Base-by-base conservation (phyloP, 208 protist species). In the Lotmaria passim region DNA sequence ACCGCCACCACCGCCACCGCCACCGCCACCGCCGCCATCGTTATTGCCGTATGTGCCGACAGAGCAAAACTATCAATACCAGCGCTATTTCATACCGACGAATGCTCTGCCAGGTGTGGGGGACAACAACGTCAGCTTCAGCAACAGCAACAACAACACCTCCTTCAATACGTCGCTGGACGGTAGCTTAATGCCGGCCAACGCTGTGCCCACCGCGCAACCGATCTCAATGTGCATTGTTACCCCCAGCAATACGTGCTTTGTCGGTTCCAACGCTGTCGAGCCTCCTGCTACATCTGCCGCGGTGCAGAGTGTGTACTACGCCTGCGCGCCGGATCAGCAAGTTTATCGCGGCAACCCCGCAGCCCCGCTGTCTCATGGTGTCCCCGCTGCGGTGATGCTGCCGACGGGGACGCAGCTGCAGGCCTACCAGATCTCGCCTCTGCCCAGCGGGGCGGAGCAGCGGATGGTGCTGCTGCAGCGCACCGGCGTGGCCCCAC, bases 381-480 rank as follows among this genome's bases (percentile, higher is more conserved):
- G n/a, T n/a, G n/a, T n/a, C n/a, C n/a, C n/a, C 30, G 7, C 10
- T 38, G 30, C 23, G 23, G 47, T 52, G 47, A 17, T 30, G 24
- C 14, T 38, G 50, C 50, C 50, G 24, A 30, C 50, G 15, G 30
- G 33, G 1, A 3, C 15, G 23, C 55, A 1, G 55, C 33, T 60
- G 55, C 55, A 47, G n/a, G 33, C 55, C 21, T 60, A 60, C 36
- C 46, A 21, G 31, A 44, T 66, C 23, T 31, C 60, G 5, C 21
- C 46, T 2, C 1, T 41, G 21, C 10, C 46, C 6, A 12, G 33
- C 7, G 48, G 36, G 17, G 48, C 28, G 21, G 33, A 26, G 31
- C 6, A n/a, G 8, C 58, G 30, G 31, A 30, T 52, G 46, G 46
- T 44, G 46, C 7, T 56, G n/a, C 46, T 51, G 60, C 60, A 43